These are phyloP conservation scores for Zopfochytrium polystomum DNA, from an alignment of 371 early-diverging fungal genomes.

Conservation along the genomic window DNA sequence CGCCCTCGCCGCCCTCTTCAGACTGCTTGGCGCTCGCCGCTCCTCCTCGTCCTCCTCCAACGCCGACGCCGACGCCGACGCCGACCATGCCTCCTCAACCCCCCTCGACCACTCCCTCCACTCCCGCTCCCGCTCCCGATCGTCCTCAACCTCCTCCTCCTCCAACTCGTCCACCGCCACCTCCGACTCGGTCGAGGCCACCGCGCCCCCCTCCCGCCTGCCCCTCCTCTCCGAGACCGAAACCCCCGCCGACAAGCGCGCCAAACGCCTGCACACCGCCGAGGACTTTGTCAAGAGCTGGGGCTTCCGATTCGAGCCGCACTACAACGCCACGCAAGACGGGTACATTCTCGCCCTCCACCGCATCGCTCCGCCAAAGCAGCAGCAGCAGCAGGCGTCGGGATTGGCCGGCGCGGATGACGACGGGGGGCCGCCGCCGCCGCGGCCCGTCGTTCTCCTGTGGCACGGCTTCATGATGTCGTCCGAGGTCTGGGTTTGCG, in stretches of 20 bases:
- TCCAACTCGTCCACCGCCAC: no score
- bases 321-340: constrained; percentile 81
- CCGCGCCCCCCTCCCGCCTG: constrained; percentile 18
- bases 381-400: no score
- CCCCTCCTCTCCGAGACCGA: constrained; percentile 43
- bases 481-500: constrained; percentile 76
- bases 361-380: constrained; percentile 67
- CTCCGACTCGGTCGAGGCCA: background rate
- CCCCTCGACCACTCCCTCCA: constrained; percentile 47
- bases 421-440: no score
- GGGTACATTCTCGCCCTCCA: constrained; percentile 86
- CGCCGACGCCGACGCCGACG: constrained; percentile 9
- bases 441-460: constrained; percentile 81
- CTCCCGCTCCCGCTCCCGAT: background rate
- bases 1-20: constrained; percentile 17
- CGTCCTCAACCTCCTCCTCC: no score
- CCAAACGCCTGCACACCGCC: constrained; percentile 59
- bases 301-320: constrained; percentile 80
- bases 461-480: constrained; percentile 95
- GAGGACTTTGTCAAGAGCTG: constrained; percentile 68
- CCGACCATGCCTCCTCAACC: background rate
- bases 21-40: constrained; percentile 39
- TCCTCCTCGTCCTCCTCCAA: no score
- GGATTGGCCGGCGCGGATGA: no score
- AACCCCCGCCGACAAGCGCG: constrained; percentile 53